Evolutionary conservation across 2,329 filamentous ascomycete species (phyloP).

Genomic region (Penicillium verrucosum): DNA sequence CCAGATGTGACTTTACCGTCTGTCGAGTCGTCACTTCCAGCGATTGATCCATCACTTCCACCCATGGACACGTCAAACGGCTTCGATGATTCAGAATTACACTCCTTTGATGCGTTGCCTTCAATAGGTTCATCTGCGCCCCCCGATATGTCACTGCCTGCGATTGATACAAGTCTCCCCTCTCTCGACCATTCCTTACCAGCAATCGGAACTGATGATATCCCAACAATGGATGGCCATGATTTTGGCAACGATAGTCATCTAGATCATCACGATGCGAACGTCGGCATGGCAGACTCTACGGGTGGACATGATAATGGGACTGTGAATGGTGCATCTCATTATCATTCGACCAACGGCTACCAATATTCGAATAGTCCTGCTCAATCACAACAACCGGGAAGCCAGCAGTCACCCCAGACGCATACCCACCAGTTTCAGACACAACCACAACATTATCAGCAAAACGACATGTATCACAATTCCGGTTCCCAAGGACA

Average conservation of each 20-base stretch:
- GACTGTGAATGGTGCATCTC: slow-evolving; percentile 37
- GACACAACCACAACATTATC: slow-evolving; percentile 28
- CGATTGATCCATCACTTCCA: slow-evolving; percentile 23
- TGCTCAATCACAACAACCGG: slow-evolving; percentile 40
- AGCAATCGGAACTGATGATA: slow-evolving; percentile 30
- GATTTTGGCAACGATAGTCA: slow-evolving; percentile 22
- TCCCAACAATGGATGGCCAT: slow-evolving; percentile 32
- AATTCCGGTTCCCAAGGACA: slow-evolving; percentile 30
- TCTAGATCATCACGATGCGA: slow-evolving; percentile 18
- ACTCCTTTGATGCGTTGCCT: slow-evolving; percentile 23
- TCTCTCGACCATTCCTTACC: slow-evolving; percentile 29
- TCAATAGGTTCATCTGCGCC: slow-evolving; percentile 20
- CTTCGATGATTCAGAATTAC: slow-evolving; percentile 26
- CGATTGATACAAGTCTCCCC: slow-evolving; percentile 28
- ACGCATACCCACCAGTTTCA: slow-evolving; percentile 26
- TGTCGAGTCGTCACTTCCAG: slow-evolving; percentile 24
- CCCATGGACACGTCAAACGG: slow-evolving; percentile 25
- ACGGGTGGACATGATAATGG: slow-evolving; percentile 20
- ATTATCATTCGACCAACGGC: slow-evolving; percentile 48
- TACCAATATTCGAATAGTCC: slow-evolving; percentile 23
- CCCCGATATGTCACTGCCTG: slow-evolving; percentile 22
- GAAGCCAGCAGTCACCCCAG: slow-evolving; percentile 37
- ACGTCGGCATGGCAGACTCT: slow-evolving; percentile 10
- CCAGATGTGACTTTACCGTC: slow-evolving; percentile 14
- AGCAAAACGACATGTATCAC: slow-evolving; percentile 35